Evolutionary conservation across 164 flowering plant genomes (phyloP).

Genomic region (Cinnamomum chago): DNA sequence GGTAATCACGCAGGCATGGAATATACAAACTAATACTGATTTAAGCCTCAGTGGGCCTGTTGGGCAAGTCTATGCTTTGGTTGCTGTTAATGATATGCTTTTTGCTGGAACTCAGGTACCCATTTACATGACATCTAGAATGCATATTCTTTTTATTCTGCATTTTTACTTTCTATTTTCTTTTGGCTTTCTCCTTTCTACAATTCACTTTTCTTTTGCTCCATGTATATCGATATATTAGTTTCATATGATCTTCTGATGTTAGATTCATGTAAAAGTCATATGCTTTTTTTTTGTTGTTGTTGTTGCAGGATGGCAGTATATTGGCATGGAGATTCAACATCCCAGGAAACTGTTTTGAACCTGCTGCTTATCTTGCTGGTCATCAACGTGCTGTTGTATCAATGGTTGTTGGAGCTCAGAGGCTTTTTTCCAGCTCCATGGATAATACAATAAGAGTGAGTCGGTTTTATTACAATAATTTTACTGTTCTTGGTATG

Average conservation of each 20-base stretch:
- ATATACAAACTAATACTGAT: constrained; percentile 53
- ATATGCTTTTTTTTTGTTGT: neutral
- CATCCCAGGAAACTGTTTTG: constrained; percentile 57
- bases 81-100: constrained; percentile 75
- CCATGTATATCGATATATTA: neutral
- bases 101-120: constrained; percentile 89
- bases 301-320: constrained; percentile 66
- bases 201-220: no score
- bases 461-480: constrained; percentile 21
- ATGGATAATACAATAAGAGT: constrained; percentile 84
- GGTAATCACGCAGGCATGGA: constrained; percentile 67
- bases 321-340: constrained; percentile 86
- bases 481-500: neutral
- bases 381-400: constrained; percentile 72
- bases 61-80: constrained; percentile 88
- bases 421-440: constrained; percentile 86
- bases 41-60: constrained; percentile 73
- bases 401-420: constrained; percentile 81
- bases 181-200: no score
- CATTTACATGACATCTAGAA: neutral
- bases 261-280: neutral
- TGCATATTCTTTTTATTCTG: neutral
- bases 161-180: no score
- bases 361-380: constrained; percentile 74
- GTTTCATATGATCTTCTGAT: neutral